Evolutionary conservation across 495 filamentous ascomycete species (phyloP), one percentile per base, ranked within the genome.

Genomic region (Viridothelium virens): DNA sequence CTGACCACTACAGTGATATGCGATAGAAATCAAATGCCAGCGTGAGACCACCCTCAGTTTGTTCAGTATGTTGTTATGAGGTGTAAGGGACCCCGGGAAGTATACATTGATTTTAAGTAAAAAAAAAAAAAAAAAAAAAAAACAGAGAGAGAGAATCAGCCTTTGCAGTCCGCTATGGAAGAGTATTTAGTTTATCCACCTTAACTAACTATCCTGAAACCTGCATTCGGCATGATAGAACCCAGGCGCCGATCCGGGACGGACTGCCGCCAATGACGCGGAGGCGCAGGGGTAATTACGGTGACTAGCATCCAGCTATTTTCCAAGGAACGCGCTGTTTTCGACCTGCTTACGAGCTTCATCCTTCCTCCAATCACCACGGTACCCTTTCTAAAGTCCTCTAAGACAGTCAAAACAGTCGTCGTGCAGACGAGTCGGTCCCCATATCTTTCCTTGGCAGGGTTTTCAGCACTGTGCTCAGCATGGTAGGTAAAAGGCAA

Each of bases 401-500:
- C 11, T 33, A 1, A 36, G 2, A 33, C 31, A 34, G 7, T 59
- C 31, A 31, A 7, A 59, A 10, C 53, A 59, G 53, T 18, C 11
- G 5, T 33, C 18, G 11, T 3, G 10, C 53, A 34, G 36, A 31
- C 25, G 25, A 9, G 18, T 3, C 53, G 25, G 33, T 59, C 11
- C 9, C 6, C 18, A 3, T 6, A 5, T 7, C 36, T 10, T 33
- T 14, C 41, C 6, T 44, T 44, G 41, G 41, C 41, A 7, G 41
- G 14, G 14, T 0, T 44, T 14, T 44, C 41, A 44, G 53, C 7
- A 33, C 0, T 34, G 7, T 18, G 36, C 3, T 10, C n/a, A 14
- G 18, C 33, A 59, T 59, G 53, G 53, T 59, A 5, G 53, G 53
- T 18, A 59, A 59, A 14, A 18, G 53, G 10, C 53, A 59, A 36